Evolutionary conservation across 73 alveolate species (phyloP).

Genomic region (Blepharisma stoltei): DNA sequence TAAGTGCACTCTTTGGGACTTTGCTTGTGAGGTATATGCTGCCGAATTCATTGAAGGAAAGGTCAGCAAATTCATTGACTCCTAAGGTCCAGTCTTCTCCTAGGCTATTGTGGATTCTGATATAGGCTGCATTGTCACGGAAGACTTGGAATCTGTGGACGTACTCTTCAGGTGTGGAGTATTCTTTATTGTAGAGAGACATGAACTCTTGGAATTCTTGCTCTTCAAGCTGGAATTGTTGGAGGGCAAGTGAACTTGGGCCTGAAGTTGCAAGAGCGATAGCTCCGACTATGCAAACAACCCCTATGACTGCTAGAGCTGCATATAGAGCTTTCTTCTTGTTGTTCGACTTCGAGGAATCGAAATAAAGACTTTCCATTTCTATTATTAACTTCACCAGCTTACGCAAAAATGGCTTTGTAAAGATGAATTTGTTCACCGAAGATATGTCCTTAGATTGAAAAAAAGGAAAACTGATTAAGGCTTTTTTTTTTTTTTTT

Average conservation of each 20-base stretch:
- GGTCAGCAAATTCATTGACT: constrained; percentile 43
- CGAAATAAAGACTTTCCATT: no score
- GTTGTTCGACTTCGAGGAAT: no score
- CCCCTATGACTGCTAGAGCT: no score
- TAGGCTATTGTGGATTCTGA: neutral
- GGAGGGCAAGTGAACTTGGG: neutral
- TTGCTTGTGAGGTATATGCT: neutral
- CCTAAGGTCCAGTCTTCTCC: constrained; percentile 32
- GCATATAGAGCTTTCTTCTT: no score
- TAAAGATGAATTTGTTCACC: no score
- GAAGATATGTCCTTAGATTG: neutral
- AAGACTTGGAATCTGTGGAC: constrained; percentile 31
- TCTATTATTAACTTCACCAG: no score
- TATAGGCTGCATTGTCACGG: constrained; percentile 28
- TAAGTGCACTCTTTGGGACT: neutral
- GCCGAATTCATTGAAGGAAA: constrained; percentile 53
- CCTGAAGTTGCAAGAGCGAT: neutral
- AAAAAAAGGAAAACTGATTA: no score
- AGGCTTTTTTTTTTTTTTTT: no score
- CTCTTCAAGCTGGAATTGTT: neutral
- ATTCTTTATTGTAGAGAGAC: constrained; percentile 48
- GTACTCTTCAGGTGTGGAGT: constrained; percentile 47
- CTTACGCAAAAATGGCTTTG: no score
- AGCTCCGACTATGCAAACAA: neutral
- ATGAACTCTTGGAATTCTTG: constrained; percentile 51